These are phyloP conservation scores for Fistulinella cinereoalba DNA, from an alignment of 1,284 basidiomycete genomes.

Conservation along the genomic window DNA sequence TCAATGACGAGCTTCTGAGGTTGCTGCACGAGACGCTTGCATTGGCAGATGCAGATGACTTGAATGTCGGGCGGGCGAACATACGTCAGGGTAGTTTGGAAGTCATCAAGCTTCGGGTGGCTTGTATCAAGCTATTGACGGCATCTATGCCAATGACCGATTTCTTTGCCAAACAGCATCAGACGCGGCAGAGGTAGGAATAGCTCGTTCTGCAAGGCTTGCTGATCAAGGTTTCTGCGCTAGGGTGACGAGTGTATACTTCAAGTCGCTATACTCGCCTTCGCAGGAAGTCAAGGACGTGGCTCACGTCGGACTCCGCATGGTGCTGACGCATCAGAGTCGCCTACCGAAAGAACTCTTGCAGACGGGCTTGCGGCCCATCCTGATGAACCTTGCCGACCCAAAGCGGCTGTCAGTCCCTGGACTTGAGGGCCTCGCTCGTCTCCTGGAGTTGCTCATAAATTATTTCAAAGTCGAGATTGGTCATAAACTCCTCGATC, in stretches of 20 bases:
- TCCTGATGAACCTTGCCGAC: conserved; percentile 97
- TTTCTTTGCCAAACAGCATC: conserved; percentile 80
- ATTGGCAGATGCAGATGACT: conserved; percentile 93
- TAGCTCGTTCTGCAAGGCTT: neutral
- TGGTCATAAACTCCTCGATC: conserved; percentile 94
- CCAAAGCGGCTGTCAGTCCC: conserved; percentile 93
- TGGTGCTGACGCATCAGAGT: conserved; percentile 87
- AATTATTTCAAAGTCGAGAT: conserved; percentile 99
- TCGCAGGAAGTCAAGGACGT: conserved; percentile 95
- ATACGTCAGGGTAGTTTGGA: conserved; percentile 82
- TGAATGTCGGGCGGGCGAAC: conserved; percentile 70
- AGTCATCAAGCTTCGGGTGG: conserved; percentile 90
- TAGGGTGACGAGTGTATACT: conserved; percentile 94
- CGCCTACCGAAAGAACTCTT: conserved; percentile 95
- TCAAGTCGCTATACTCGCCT: conserved; percentile 96
- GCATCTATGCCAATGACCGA: conserved; percentile 95
- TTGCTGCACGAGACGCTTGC: conserved; percentile 94
- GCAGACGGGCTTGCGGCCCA: conserved; percentile 93
- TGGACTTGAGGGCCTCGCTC: conserved; percentile 91
- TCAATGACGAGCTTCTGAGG: conserved; percentile 90
- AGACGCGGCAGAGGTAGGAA: conserved; percentile 79
- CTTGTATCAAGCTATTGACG: conserved; percentile 90
- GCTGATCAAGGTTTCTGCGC: conserved; percentile 10
- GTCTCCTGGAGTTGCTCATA: conserved; percentile 92
- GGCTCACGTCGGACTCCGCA: conserved; percentile 90